Base-by-base conservation (phyloP, 257 asterid species). In the Primulina eburnea region DNA sequence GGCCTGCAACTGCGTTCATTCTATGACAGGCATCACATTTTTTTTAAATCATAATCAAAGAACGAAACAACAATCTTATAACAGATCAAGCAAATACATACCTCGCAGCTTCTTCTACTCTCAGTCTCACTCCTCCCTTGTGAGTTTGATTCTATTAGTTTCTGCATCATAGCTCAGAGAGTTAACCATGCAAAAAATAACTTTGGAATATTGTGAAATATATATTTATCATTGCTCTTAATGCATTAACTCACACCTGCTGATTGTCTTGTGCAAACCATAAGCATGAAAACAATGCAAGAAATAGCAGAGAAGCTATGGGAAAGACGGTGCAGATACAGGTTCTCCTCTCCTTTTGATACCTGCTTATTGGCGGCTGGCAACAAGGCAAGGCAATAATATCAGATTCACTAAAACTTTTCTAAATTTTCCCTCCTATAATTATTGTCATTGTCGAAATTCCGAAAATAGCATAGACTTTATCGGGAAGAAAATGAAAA, bases 11-110 rank as follows among this genome's bases (percentile, higher is more conserved):
- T 38, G 50, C 50, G 5, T 71, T 59, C 72, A 61, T 68, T 79
- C 97, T 87, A 89, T 63, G 73, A 74, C 63, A 67, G 56, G 80
- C 35, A 74, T 74, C 71, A 79, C 53, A 68, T 65, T 63, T 80
- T 43, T 43, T 43, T 38, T 8, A 9, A 32, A 43, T 43, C 53
- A 12, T 11, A 12, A 10, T 43, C 53, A 43, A 43, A 43, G 53
- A 43, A 43, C 53, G 9, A 43, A 47, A 11, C 55, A 43, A 28
- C 30, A 28, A 16, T 16, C 16, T 14, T 47, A 47, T 47, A 8
- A 10, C 16, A 40, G 5, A 11, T 43, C 17, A 43, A 14, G 16
- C 7, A 47, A 4, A 16, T 1, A 14, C 20, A 47, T 16, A 47
- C 56, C 56, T 47, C 2, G 12, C 56, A 47, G 20, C 20, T 47